Conservation (phyloP, 352 stramenopile genomes). For the Globisporangium solare region DNA sequence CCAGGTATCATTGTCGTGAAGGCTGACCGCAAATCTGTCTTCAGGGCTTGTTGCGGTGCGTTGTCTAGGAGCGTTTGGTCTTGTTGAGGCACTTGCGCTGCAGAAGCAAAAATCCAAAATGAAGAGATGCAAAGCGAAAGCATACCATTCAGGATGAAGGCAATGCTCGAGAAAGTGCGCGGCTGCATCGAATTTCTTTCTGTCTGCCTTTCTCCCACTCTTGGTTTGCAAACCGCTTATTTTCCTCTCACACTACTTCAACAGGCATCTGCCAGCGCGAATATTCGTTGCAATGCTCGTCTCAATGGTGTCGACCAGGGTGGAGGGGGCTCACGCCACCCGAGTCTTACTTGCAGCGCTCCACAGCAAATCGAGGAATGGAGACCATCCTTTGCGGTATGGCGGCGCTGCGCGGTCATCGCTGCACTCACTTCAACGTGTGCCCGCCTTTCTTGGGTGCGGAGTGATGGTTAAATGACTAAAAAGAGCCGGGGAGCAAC, state of each 20-base stretch:
- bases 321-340: too few species aligned
- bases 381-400: neutral
- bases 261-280: too few species aligned
- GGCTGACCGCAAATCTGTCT: neutral
- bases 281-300: too few species aligned
- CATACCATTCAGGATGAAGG: neutral
- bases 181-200: neutral
- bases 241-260: neutral
- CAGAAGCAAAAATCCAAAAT: slow-evolving; percentile 9
- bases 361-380: neutral
- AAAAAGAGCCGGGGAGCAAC: slow-evolving; percentile 1
- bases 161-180: slow-evolving; percentile 13
- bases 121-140: neutral
- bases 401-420: neutral
- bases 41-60: neutral
- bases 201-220: slow-evolving; percentile 1
- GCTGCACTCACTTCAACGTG: neutral
- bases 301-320: too few species aligned
- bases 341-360: neutral
- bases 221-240: neutral
- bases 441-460: neutral
- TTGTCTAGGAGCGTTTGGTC: neutral
- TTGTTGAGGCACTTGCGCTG: slow-evolving; percentile 12
- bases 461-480: slow-evolving; percentile 8
- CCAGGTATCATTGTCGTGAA: neutral